Percentiles rank a stretch among this genome's conserved stretches.
Conservation (phyloP, 2,329 filamentous ascomycete species). For the Didymella pomorum region DNA sequence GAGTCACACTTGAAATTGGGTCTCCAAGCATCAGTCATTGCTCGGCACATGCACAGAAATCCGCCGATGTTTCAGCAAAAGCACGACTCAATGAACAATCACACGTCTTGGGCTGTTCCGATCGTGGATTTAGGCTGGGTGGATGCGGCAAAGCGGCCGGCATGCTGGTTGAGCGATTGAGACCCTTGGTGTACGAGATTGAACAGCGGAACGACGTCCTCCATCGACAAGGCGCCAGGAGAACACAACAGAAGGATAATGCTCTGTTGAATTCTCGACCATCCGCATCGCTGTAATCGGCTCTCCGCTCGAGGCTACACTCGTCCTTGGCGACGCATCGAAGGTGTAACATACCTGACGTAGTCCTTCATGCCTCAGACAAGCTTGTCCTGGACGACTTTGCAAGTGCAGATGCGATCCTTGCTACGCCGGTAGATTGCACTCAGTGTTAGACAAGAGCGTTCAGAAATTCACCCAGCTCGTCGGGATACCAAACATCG, state of each 20-base stretch:
- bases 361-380: background rate
- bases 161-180: background rate
- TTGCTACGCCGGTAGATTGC: background rate
- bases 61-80: background rate
- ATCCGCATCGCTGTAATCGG: background rate
- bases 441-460: background rate
- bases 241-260: background rate
- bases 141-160: background rate
- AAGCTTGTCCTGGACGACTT: background rate
- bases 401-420: background rate
- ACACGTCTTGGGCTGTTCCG: background rate
- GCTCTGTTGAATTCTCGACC: background rate
- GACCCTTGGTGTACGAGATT: no score
- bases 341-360: slow-evolving; percentile 12
- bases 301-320: background rate
- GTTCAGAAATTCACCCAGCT: background rate
- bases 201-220: background rate
- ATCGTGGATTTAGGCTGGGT: background rate
- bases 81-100: background rate
- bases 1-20: background rate
- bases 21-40: background rate
- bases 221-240: background rate
- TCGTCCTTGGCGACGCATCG: background rate
- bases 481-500: background rate
- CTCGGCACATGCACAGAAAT: background rate